Evolutionary conservation across 2,329 filamentous ascomycete species (phyloP).

Genomic region (Orbilia blumenaviensis): DNA sequence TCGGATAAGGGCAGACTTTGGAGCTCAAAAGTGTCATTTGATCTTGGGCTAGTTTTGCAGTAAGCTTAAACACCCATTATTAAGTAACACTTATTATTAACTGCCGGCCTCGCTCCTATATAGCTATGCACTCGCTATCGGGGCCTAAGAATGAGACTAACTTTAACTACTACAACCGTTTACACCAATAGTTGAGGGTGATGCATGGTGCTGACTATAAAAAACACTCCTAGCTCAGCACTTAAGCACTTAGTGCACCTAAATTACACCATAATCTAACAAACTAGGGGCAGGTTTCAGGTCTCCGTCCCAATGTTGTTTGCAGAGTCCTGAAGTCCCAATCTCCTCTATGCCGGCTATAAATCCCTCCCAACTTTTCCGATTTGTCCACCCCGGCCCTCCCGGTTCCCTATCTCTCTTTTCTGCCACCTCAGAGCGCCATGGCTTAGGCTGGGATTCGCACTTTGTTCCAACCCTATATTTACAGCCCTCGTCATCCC

Average conservation of each 20-base stretch:
- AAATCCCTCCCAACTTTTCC: not conserved
- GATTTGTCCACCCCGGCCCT: not conserved
- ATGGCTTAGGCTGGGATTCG: not conserved
- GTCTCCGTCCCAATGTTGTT: not conserved
- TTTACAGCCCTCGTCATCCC: not conserved
- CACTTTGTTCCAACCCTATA: not conserved
- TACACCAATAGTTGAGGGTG: too few species aligned
- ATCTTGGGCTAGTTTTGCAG: too few species aligned
- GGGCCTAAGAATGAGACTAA: too few species aligned
- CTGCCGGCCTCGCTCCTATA: too few species aligned
- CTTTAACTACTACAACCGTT: too few species aligned
- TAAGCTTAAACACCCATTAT: too few species aligned
- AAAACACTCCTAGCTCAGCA: too few species aligned
- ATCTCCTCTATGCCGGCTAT: not conserved
- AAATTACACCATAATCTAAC: too few species aligned
- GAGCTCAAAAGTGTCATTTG: not conserved
- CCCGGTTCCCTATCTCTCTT: not conserved
- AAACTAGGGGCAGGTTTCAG: not conserved
- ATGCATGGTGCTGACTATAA: too few species aligned
- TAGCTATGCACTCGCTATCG: too few species aligned
- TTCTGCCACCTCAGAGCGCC: not conserved
- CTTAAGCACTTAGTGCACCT: too few species aligned
- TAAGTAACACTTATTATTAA: too few species aligned
- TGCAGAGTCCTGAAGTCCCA: not conserved
- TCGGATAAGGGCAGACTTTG: not conserved